Base-by-base conservation (phyloP, 2,329 filamentous ascomycete species). In the Calonectria pteridis region DNA sequence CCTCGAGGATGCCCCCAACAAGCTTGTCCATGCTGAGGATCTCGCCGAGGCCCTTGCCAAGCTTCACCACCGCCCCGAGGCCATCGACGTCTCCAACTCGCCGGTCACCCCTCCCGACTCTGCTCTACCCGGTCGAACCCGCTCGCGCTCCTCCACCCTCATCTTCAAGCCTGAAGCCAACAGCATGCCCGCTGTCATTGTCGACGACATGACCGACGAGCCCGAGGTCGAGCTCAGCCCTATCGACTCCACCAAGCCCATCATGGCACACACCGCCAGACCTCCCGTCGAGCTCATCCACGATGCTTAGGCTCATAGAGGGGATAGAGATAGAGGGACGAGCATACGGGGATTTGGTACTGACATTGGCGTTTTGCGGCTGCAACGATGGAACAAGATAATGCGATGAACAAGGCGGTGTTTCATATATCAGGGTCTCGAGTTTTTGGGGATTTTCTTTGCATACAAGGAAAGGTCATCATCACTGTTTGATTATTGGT, bases 1-100 rank as follows among this genome's bases (percentile, higher is more conserved):
- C 76, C 85, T 93, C 59, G 92, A 94, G 83, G 92, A 92, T 77
- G 92, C 92, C 6, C 92, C 92, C 71, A 94, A 94, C 83, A 93
- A 93, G 84, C 87, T 89, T 80, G 91, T 94, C 31, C 91, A 94
- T 80, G 91, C 92, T 51, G 91, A 94, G 72, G 92, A 94, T 81
- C 86, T 94, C 31, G 92, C 92, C 23, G 90, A 92, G 67, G 92
- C 92, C 1, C 85, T 94, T 53, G 89, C 91, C 16, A 91, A 90
- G 84, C 84, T 94, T 74, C 89, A 90, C 81, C 88, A 91, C 76
- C 84, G 84, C 73, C 78, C 82, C 55, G 72, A 70, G 16, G 88
- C 89, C 28, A 81, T 86, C 33, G 86, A 88, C 73, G 77, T 81
- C 69, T 77, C 78, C 14, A 72, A 78, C 23, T 83, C 83, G 14